Conservation (phyloP, 768 basidiomycete genomes). For the Russula dissimulans region DNA sequence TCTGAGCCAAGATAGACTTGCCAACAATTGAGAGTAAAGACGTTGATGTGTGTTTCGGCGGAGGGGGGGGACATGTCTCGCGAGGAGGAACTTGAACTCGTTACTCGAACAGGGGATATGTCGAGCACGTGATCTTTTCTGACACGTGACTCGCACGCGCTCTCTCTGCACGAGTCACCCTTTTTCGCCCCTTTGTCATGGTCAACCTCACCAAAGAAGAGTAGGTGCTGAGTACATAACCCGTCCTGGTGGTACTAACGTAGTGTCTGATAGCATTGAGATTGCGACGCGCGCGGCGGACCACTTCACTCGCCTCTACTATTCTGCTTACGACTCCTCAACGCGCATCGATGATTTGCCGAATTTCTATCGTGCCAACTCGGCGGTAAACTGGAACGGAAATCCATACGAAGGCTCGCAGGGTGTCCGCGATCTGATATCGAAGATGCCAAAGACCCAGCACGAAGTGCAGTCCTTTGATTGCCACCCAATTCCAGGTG, state of each 20-base stretch:
- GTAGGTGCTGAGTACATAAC: slow-evolving; percentile 19
- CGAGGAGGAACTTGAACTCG: too few species aligned
- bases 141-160: background rate
- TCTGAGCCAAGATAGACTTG: slow-evolving; percentile 23
- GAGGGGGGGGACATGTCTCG: background rate
- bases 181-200: slow-evolving; percentile 18
- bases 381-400: slow-evolving; percentile 81
- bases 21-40: slow-evolving; percentile 79
- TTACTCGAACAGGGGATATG: too few species aligned
- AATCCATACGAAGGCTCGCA: slow-evolving; percentile 66
- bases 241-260: background rate
- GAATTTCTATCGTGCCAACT: slow-evolving; percentile 69
- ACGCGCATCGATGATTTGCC: slow-evolving; percentile 70
- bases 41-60: slow-evolving; percentile 39
- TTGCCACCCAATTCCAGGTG: slow-evolving; percentile 84
- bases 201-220: slow-evolving; percentile 29
- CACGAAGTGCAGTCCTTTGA: slow-evolving; percentile 86
- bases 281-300: slow-evolving; percentile 80
- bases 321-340: slow-evolving; percentile 70
- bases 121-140: background rate
- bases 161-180: background rate
- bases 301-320: slow-evolving; percentile 75
- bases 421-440: slow-evolving; percentile 55
- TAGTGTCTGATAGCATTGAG: slow-evolving; percentile 50
- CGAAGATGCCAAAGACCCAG: slow-evolving; percentile 68